phyloP scores from a whole-genome alignment of 352 stramenopile genomes.

The Globisporangium perplexum region DNA sequence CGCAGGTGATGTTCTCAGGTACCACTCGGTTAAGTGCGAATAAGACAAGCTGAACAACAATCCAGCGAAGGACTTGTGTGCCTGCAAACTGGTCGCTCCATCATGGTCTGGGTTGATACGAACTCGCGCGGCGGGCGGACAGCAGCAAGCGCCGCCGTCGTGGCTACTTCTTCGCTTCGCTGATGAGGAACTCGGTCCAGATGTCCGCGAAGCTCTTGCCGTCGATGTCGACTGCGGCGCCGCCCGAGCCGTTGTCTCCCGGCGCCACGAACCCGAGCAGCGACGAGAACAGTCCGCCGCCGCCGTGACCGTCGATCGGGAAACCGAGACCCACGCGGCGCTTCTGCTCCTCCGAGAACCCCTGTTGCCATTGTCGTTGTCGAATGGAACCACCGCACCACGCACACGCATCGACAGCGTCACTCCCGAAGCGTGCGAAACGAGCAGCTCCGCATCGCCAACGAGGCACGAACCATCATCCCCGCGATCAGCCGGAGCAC shows the following conservation, averaged over 20 bases:
- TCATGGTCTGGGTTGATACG: too few relatives aligned
- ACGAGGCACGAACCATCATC: slow-evolving; percentile 45
- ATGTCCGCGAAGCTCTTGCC: slow-evolving; percentile 70
- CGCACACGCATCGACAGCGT: not conserved
- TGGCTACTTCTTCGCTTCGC: slow-evolving; percentile 30
- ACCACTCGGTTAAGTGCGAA: too few relatives aligned
- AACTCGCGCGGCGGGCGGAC: too few relatives aligned
- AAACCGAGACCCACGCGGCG: slow-evolving; percentile 49
- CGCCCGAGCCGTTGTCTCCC: not conserved
- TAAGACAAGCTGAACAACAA: too few relatives aligned
- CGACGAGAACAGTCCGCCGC: slow-evolving; percentile 62
- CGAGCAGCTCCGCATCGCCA: too few relatives aligned
- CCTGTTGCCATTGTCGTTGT: slow-evolving; percentile 10
- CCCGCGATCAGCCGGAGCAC: slow-evolving; percentile 63
- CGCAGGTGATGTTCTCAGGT: too few relatives aligned
- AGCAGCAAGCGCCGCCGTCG: too few relatives aligned
- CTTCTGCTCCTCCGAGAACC: slow-evolving; percentile 68
- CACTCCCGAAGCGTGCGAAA: not conserved
- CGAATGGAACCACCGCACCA: not conserved
- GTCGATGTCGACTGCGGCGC: slow-evolving; percentile 21
- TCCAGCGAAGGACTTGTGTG: too few relatives aligned
- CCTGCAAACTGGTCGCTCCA: too few relatives aligned
- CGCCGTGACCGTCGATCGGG: slow-evolving; percentile 47
- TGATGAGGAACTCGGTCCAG: slow-evolving; percentile 61
- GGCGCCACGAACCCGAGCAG: slow-evolving; percentile 46